These are phyloP conservation scores for Phytophthora meadii DNA, from an alignment of 352 stramenopile species.

Conservation along the genomic window DNA sequence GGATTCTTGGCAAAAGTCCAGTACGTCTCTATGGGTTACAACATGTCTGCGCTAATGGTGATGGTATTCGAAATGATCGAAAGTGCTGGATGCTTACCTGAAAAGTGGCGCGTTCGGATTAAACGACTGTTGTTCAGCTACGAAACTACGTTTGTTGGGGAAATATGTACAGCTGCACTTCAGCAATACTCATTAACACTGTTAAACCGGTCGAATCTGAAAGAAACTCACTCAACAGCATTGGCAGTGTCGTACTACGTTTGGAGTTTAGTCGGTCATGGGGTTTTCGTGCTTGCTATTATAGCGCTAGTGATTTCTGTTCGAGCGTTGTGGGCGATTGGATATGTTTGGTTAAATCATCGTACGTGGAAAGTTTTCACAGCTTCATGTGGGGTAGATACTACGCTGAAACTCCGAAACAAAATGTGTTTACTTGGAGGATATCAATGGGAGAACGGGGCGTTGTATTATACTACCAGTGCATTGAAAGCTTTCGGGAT, in stretches of 20 bases:
- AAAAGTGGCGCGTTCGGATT: conserved; percentile 12
- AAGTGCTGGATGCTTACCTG: conserved; percentile 6
- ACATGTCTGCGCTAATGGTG: conserved; percentile 25
- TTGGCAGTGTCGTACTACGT: conserved; percentile 22
- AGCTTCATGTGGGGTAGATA: conserved; percentile 24
- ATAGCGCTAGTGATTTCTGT: conserved; percentile 13
- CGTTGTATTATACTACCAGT: conserved; percentile 19
- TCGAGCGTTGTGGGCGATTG: conserved; percentile 12
- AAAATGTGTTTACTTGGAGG: conserved; percentile 28
- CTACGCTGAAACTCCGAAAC: conserved; percentile 7
- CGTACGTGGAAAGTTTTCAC: conserved; percentile 15
- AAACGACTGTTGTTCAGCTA: conserved; percentile 27
- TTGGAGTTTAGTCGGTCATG: conserved; percentile 23
- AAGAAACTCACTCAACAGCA: conserved; percentile 10
- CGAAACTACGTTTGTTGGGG: conserved; percentile 13
- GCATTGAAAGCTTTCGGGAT: conserved; percentile 26
- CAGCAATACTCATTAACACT: conserved; percentile 16
- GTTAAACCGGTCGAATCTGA: conserved; percentile 11
- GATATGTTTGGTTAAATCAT: conserved; percentile 19
- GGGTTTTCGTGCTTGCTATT: conserved; percentile 17
- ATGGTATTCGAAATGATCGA: conserved; percentile 36
- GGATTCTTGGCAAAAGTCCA: conserved; percentile 16
- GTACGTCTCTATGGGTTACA: conserved; percentile 37
- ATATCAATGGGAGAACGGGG: conserved; percentile 14
- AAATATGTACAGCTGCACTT: conserved; percentile 7